Conservation (phyloP, 345 rosid genomes). For the Gossypium longicalyx region DNA sequence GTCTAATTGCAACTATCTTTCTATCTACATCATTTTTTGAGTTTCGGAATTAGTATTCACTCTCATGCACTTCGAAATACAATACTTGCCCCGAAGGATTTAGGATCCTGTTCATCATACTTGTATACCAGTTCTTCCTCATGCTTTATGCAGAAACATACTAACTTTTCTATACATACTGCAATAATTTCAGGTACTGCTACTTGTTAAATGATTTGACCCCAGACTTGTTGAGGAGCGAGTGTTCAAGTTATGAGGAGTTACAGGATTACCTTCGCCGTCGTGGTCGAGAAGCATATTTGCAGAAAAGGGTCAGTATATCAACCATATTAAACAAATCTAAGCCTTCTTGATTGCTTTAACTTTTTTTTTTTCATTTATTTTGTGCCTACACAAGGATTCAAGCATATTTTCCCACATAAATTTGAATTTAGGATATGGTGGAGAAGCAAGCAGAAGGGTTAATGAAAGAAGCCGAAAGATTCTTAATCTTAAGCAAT, state of each 20-base stretch:
- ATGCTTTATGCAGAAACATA: conserved; percentile 5
- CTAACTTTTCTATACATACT: conserved; percentile 8
- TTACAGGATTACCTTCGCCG: conserved; percentile 75
- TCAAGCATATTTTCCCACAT: neutral
- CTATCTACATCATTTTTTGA: neutral
- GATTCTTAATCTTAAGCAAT: conserved; percentile 81
- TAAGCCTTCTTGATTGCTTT: neutral
- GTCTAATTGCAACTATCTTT: neutral
- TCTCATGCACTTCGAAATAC: neutral
- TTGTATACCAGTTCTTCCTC: neutral
- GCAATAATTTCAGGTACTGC: conserved; percentile 60
- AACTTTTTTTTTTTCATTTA: neutral
- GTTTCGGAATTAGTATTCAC: neutral
- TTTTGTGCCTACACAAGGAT: neutral
- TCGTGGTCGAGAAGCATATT: conserved; percentile 85
- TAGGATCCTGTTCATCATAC: conserved; percentile 4
- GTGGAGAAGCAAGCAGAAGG: conserved; percentile 88
- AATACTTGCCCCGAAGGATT: neutral
- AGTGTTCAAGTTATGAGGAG: conserved; percentile 61
- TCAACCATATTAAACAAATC: neutral
- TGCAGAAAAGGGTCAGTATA: conserved; percentile 72
- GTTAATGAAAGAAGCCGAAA: conserved; percentile 88
- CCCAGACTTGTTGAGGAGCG: conserved; percentile 62
- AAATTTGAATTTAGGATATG: conserved; percentile 38
- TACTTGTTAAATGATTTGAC: conserved; percentile 76